A percentile compares a stretch with the other conserved stretches of the same genome.
Evolutionary conservation across 1,284 basidiomycete species (phyloP).

Genomic region (Vanrija sp.): DNA sequence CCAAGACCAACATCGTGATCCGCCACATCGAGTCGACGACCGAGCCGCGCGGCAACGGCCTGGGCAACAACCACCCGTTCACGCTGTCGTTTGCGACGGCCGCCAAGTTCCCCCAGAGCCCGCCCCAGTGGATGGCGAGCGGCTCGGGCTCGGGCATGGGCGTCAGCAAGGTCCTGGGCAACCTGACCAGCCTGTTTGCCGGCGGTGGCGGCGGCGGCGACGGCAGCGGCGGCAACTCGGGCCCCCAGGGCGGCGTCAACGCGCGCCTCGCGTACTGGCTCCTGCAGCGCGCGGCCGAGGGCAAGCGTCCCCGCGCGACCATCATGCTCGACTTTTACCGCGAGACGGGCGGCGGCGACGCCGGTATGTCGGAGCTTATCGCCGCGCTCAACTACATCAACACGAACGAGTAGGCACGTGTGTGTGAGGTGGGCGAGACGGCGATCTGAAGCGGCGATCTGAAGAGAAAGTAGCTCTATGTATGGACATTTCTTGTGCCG

Average conservation of each 20-base stretch:
- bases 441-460: no score
- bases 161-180: no score
- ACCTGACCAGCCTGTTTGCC: no score
- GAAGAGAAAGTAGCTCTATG: no score
- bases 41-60: neutral
- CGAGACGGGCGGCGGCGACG: constrained; percentile 7
- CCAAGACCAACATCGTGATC: constrained; percentile 55
- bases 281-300: constrained; percentile 48
- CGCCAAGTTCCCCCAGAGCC: constrained; percentile 67
- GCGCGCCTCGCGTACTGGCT: constrained; percentile 65
- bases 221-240: constrained; percentile 42
- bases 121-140: constrained; percentile 50
- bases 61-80: constrained; percentile 38
- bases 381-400: constrained; percentile 16
- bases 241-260: constrained; percentile 61
- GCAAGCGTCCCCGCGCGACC: constrained; percentile 29
- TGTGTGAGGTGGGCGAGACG: no score
- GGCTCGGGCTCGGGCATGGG: neutral
- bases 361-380: constrained; percentile 12
- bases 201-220: no score
- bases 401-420: neutral
- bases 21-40: constrained; percentile 21
- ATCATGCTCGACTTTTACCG: constrained; percentile 45
- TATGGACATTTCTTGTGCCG: no score
- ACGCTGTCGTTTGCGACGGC: constrained; percentile 74